A percentile compares a stretch with the other conserved stretches of the same genome.
Conservation (phyloP, 306 rosid genomes). For the Trifolium dubium region DNA sequence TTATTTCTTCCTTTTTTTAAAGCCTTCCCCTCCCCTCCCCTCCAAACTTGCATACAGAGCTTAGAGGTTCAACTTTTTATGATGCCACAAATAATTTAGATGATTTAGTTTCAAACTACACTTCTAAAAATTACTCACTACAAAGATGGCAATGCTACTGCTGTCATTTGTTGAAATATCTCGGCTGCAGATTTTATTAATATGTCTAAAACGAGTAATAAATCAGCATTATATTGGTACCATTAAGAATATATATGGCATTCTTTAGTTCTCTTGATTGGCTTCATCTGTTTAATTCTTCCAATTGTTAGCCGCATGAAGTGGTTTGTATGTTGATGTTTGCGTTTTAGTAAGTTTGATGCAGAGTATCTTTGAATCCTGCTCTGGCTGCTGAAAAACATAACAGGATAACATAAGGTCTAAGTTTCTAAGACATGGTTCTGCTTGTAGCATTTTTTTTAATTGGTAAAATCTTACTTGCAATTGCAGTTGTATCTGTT, state of each 20-base stretch:
- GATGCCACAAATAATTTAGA: not conserved
- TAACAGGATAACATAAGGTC: not conserved
- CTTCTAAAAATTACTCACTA: not conserved
- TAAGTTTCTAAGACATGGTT: not conserved
- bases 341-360: constrained; percentile 21
- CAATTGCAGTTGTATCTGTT: too few species aligned
- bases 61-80: not conserved
- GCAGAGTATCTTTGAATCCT: constrained; percentile 9
- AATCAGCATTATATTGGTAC: not conserved
- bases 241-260: not conserved
- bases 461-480: too few species aligned
- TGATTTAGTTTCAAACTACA: not conserved
- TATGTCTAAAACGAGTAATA: not conserved
- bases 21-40: too few species aligned
- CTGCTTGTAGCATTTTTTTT: not conserved
- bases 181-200: not conserved
- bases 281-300: constrained; percentile 1
- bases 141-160: constrained; percentile 12
- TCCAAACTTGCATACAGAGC: too few species aligned
- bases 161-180: not conserved
- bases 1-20: too few species aligned
- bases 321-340: constrained; percentile 24
- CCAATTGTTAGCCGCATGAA: not conserved
- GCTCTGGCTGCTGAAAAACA: not conserved
- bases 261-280: not conserved